Evolutionary conservation across 495 filamentous ascomycete genomes (phyloP).

Genomic region (Ascobolus immersus): DNA sequence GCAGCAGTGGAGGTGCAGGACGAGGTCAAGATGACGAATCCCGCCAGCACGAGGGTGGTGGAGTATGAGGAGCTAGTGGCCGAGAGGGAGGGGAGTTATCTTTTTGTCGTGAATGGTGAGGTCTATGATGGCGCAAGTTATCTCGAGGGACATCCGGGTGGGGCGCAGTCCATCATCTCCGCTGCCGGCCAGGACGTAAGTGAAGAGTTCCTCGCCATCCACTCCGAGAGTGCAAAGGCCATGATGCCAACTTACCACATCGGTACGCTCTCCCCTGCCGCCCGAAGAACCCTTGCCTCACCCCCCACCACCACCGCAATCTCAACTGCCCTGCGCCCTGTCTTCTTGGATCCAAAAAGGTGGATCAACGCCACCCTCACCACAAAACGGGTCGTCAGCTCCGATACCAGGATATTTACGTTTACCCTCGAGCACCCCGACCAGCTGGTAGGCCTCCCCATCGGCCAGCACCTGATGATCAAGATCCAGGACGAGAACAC

Average conservation of each 20-base stretch:
- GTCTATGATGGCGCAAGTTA: conserved; percentile 79
- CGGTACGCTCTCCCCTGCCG: conserved; percentile 40
- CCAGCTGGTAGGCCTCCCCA: conserved; percentile 54
- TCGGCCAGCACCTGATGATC: conserved; percentile 77
- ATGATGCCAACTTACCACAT: conserved; percentile 87
- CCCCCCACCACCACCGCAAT: conserved; percentile 2
- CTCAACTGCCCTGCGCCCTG: conserved; percentile 20
- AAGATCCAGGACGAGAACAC: conserved; percentile 45
- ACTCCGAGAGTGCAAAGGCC: conserved; percentile 75
- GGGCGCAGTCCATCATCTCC: conserved; percentile 62
- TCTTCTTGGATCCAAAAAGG: conserved; percentile 42
- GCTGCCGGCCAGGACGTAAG: conserved; percentile 67
- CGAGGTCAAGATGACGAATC: conserved; percentile 61
- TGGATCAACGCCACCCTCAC: conserved; percentile 49
- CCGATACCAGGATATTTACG: conserved; percentile 62
- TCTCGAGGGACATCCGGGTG: conserved; percentile 68
- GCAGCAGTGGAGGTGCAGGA: conserved; percentile 21
- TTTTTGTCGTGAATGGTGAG: conserved; percentile 81
- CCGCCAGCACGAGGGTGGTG: conserved; percentile 35
- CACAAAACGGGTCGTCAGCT: conserved; percentile 39
- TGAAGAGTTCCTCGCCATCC: conserved; percentile 87
- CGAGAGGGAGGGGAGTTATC: conserved; percentile 35
- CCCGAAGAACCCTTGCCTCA: conserved; percentile 24
- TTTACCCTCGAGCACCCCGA: conserved; percentile 50
- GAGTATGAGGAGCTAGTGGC: conserved; percentile 44